Evolutionary conservation across 2,329 filamentous ascomycete species (phyloP), one percentile per base, ranked within the genome.

Genomic region (Aspergillus spinulosporus): DNA sequence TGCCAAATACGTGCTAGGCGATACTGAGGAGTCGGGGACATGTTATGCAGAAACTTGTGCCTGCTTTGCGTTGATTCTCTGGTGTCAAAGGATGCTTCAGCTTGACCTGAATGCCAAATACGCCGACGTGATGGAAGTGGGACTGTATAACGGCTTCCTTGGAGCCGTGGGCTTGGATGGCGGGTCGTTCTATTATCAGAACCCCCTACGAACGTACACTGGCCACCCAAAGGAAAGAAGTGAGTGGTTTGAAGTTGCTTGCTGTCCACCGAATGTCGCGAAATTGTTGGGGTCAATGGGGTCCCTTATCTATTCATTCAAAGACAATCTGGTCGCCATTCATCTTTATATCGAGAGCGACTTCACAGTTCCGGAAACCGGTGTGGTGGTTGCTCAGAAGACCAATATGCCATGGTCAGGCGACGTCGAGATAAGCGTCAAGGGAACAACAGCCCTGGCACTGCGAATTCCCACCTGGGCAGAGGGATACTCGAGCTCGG

Each of bases 41-140:
- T 86, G 84, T 62, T 86, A 86, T 66, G 77, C 82, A 1, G 84
- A 86, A 67, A 87, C 84, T 0, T 86, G 82, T 64, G 84, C 83
- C 1, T 77, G 78, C 0, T 84, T 86, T 58, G 83, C 80, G 5
- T 78, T 84, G 2, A 82, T 85, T 73, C 84, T 86, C 81, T 71
- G 85, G 1, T 82, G 82, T 0, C 80, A 86, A 59, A 70, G 84
- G 4, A 64, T 86, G 6, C 69, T 86, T 0, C 78, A 83, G 58
- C 12, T 83, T 26, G 77, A 84, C 34, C 72, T 84, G 8, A 71
- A 85, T 62, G 71, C 76, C 1, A 74, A 76, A 29, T 85, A 82
- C 59, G 79, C 75, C 1, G 84, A 87, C 63, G 70, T 86, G 39
- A 81, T 87, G 78, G 84, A 87, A 64, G 68, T 85, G 1, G 82